Evolutionary conservation across 345 rosid genomes (phyloP), one percentile per base, ranked within the genome.

Genomic region (thale cress (Arabidopsis thaliana)): DNA sequence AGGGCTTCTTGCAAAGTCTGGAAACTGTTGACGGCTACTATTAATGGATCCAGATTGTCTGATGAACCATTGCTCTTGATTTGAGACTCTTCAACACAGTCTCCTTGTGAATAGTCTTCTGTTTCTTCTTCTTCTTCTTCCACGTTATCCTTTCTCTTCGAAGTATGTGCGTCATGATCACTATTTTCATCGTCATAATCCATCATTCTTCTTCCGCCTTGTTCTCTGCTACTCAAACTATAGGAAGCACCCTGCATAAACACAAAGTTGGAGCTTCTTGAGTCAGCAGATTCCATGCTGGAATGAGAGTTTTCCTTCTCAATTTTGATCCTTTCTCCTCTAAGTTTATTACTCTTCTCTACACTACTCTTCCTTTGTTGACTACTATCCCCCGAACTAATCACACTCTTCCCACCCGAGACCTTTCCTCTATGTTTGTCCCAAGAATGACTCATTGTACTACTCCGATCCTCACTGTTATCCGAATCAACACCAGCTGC

Each of bases 311-410:
- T 89, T 78, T 85, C 86, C 78, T 89, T 87, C 82, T 90, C 80
- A 49, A 91, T 84, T 85, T 85, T 86, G 91, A 87, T 82, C 90
- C 78, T 85, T 71, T 85, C 97, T 80, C 91, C 96, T 84, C 93
- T 91, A 45, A 64, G 77, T 84, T 90, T 91, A 85, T 87, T 90
- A 82, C 87, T 82, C 62, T 79, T 82, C 65, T 87, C 97, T 38
- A 69, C 57, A 48, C 46, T 68, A 77, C 50, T 83, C 80, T 83
- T 91, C 71, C 85, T 83, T 57, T 69, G 89, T 71, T 83, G 85
- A 76, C 64, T 77, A 53, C 75, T 78, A 78, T 77, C 93, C 73
- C 73, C 75, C 10, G 80, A 82, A 67, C 57, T 80, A 69, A 81
- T 75, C 45, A 37, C 62, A 78, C 58, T 71, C 84, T 88, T 86